Evolutionary conservation across 768 basidiomycete species (phyloP).

Genomic region (Russula griseocarnosa): DNA sequence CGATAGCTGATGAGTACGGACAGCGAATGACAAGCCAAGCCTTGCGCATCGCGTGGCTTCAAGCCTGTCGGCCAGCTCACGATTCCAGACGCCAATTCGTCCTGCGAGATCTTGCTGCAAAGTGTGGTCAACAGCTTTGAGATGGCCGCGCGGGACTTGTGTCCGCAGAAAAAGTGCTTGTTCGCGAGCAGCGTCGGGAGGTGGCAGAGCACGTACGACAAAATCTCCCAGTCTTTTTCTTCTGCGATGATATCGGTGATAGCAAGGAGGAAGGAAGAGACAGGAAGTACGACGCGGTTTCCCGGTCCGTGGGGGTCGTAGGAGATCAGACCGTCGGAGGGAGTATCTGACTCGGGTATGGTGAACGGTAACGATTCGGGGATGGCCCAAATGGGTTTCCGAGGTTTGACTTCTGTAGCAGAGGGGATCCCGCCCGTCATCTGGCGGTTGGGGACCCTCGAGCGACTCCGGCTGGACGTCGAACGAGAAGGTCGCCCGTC

Average conservation of each 20-base stretch:
- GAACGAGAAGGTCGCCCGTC: constrained; percentile 26
- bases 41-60: constrained; percentile 79
- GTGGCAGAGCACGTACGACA: constrained; percentile 88
- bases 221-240: constrained; percentile 87
- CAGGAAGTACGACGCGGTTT: constrained; percentile 52
- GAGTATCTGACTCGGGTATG: constrained; percentile 51
- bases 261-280: constrained; percentile 67
- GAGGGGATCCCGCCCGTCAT: constrained; percentile 30
- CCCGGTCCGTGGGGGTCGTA: constrained; percentile 53
- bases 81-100: constrained; percentile 52
- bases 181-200: constrained; percentile 88
- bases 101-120: constrained; percentile 60
- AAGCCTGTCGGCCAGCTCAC: constrained; percentile 58
- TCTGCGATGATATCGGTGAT: constrained; percentile 63
- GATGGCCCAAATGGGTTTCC: constrained; percentile 58
- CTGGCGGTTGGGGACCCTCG: constrained; percentile 44
- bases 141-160: constrained; percentile 62
- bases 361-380: constrained; percentile 64
- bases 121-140: constrained; percentile 59
- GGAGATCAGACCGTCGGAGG: constrained; percentile 64
- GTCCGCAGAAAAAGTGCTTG: constrained; percentile 96
- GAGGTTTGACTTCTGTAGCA: constrained; percentile 34
- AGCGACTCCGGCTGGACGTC: constrained; percentile 34
- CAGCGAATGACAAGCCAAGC: constrained; percentile 81
- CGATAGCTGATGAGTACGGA: constrained; percentile 87